Conservation (phyloP, 75 land plant genomes). For the Selaginella tamariscina region DNA sequence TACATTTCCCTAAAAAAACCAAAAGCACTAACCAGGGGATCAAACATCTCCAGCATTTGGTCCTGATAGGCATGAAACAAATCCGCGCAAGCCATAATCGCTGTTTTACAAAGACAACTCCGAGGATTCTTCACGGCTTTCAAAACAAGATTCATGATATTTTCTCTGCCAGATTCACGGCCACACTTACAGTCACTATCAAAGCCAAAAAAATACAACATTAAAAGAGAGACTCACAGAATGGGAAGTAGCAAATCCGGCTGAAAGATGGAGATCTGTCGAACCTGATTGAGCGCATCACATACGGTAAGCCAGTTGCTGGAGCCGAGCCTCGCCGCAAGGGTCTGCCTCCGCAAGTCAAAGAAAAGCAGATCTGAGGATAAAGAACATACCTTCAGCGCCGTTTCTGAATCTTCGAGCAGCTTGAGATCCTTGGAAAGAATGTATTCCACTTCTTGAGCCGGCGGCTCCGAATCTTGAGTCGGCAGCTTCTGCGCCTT, state of each 20-base stretch:
- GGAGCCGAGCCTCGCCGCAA: conserved; percentile 65
- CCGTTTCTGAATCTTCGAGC: conserved; percentile 35
- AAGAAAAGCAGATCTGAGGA: background rate
- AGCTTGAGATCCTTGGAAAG: conserved; percentile 67
- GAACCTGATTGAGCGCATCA: conserved; percentile 71
- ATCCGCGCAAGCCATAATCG: conserved; percentile 83
- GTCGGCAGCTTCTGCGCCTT: no score
- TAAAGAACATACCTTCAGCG: conserved; percentile 36
- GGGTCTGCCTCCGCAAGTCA: conserved; percentile 31
- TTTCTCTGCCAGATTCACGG: conserved; percentile 34
- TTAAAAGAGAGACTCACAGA: conserved; percentile 42
- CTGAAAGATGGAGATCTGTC: conserved; percentile 66
- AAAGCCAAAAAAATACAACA: background rate
- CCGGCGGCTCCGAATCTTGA: no score
- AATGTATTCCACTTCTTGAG: conserved; percentile 66
- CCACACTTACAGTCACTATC: background rate
- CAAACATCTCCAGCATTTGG: conserved; percentile 49
- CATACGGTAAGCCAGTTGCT: conserved; percentile 73
- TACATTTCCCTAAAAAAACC: background rate
- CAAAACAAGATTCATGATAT: conserved; percentile 39
- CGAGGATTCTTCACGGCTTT: conserved; percentile 90
- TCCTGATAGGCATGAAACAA: conserved; percentile 62
- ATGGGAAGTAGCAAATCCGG: conserved; percentile 43
- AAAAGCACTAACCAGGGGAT: conserved; percentile 57
- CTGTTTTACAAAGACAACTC: conserved; percentile 92